phyloP scores from a whole-genome alignment of 257 asterid genomes.

The Striga asiatica region DNA sequence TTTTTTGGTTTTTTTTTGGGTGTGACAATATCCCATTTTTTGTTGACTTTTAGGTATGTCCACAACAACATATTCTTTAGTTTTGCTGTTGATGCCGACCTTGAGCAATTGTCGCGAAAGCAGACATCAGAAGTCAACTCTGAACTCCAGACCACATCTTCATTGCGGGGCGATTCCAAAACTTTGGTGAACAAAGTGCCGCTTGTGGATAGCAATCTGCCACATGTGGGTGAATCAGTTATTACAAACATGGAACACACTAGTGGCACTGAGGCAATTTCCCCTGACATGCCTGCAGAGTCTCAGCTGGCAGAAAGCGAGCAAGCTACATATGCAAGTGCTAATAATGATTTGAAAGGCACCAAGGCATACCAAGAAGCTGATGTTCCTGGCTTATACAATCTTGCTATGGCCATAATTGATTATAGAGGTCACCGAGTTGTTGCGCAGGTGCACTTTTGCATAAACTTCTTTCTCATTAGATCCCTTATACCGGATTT shows the following conservation, averaged over 20 bases:
- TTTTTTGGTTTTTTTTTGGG: too few relatives aligned
- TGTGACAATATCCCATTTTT: slow-evolving; percentile 9
- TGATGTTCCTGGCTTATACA: slow-evolving; percentile 80
- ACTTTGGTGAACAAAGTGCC: too few relatives aligned
- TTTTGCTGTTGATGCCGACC: slow-evolving; percentile 75
- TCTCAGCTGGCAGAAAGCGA: slow-evolving; percentile 84
- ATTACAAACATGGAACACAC: slow-evolving; percentile 24
- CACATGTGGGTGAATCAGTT: slow-evolving; percentile 28
- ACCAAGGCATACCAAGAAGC: slow-evolving; percentile 98
- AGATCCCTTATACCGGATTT: too few relatives aligned
- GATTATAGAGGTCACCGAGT: slow-evolving; percentile 98
- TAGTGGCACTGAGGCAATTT: slow-evolving; percentile 23
- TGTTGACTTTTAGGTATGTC: slow-evolving; percentile 48
- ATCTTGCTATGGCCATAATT: slow-evolving; percentile 92
- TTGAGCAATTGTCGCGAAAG: slow-evolving; percentile 50
- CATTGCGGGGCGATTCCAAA: slow-evolving; percentile 22
- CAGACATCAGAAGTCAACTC: slow-evolving; percentile 32
- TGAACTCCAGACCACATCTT: slow-evolving; percentile 29
- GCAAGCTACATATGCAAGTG: slow-evolving; percentile 97
- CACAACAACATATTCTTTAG: slow-evolving; percentile 91
- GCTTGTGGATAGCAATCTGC: slow-evolving; percentile 24
- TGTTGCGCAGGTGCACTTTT: slow-evolving; percentile 79
- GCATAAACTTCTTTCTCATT: slow-evolving; percentile 1
- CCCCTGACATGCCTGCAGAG: slow-evolving; percentile 49
- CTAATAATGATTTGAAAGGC: slow-evolving; percentile 94